Conservation (phyloP, 805 yeast species). For the Starmera caribaea region DNA sequence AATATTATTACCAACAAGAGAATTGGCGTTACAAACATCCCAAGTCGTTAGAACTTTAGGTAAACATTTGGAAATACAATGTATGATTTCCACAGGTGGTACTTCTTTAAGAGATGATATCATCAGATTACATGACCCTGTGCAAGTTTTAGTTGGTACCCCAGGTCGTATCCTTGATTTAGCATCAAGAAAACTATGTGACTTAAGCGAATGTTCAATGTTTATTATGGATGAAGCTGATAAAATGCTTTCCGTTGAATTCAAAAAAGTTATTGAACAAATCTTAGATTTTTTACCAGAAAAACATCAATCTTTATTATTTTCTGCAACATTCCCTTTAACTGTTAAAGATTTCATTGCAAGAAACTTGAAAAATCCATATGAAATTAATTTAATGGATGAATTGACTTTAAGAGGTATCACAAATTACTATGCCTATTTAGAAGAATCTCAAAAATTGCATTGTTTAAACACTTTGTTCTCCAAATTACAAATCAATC, state of each 20-base stretch:
- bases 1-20: conserved; percentile 95
- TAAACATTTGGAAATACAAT: conserved; percentile 82
- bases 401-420: conserved; percentile 94
- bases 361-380: conserved; percentile 80
- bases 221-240: conserved; percentile 99
- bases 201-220: conserved; percentile 74
- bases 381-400: conserved; percentile 95
- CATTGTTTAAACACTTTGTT: conserved; percentile 94
- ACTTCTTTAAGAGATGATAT: conserved; percentile 91
- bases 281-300: conserved; percentile 73
- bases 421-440: conserved; percentile 96
- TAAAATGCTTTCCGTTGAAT: conserved; percentile 88
- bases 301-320: conserved; percentile 75
- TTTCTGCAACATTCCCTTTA: conserved; percentile 94
- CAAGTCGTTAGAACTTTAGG: conserved; percentile 96
- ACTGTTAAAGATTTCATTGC: conserved; percentile 91
- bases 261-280: conserved; percentile 79
- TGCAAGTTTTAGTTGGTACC: conserved; percentile 92
- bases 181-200: conserved; percentile 82
- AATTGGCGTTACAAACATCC: conserved; percentile 93
- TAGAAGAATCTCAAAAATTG: conserved; percentile 91
- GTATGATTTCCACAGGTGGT: conserved; percentile 99
- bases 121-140: conserved; percentile 83
- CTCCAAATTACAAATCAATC: conserved; percentile 90
- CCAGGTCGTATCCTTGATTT: conserved; percentile 96